Evolutionary conservation across 1,284 basidiomycete genomes (phyloP).

Genomic region (Apiotrichum veenhuisii): DNA sequence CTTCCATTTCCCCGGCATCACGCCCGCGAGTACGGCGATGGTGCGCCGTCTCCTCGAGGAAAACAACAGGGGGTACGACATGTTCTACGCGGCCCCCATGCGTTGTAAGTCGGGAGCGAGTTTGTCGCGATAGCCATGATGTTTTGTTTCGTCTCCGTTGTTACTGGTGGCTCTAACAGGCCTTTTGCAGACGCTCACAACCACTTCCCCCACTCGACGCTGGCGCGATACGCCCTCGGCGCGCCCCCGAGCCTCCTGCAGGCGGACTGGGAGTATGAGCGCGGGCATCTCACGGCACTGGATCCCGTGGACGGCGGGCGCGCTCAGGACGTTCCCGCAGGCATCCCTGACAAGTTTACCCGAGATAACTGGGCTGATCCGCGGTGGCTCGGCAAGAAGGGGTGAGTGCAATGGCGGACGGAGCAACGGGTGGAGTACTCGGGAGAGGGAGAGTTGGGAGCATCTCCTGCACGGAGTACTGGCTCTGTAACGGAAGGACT

Average conservation of each 20-base stretch:
- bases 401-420: conserved; percentile 47
- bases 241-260: conserved; percentile 56
- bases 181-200: conserved; percentile 54
- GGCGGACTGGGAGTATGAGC: conserved; percentile 41
- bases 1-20: conserved; percentile 54
- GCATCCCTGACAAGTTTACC: conserved; percentile 30
- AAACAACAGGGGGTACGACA: conserved; percentile 60
- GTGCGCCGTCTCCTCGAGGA: conserved; percentile 56
- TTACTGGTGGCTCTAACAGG: too few species aligned
- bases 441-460: too few species aligned
- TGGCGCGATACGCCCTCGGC: conserved; percentile 64
- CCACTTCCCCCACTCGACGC: conserved; percentile 54
- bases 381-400: conserved; percentile 56
- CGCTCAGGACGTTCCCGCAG: conserved; percentile 14
- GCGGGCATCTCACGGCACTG: conserved; percentile 52
- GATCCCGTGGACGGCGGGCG: conserved; percentile 48
- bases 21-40: conserved; percentile 53
- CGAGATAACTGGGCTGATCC: conserved; percentile 55
- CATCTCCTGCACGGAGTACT: too few species aligned
- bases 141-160: too few species aligned
- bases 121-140: too few species aligned
- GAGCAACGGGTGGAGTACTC: too few species aligned
- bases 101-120: too few species aligned
- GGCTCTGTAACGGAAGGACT: too few species aligned
- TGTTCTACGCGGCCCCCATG: too few species aligned